Percentiles rank a stretch among this genome's conserved stretches.
Evolutionary conservation across 2,329 filamentous ascomycete genomes (phyloP).

Genomic region (Ceratocystis diversiconidia): DNA sequence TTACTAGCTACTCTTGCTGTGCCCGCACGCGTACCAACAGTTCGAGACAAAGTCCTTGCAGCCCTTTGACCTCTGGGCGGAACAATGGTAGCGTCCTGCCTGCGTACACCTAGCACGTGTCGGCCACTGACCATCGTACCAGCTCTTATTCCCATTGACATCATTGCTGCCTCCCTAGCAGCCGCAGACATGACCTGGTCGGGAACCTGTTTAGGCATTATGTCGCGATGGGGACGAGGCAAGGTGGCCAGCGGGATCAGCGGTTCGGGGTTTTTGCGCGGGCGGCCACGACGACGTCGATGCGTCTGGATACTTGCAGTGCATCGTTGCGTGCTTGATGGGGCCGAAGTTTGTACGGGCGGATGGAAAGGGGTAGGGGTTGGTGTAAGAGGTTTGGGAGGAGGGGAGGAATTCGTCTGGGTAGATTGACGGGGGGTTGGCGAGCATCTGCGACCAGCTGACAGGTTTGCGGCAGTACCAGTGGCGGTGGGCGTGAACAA

Average conservation of each 20-base stretch:
- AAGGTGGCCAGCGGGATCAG: background rate
- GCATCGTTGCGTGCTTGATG: background rate
- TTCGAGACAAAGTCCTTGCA: background rate
- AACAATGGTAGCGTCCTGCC: background rate
- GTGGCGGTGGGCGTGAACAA: background rate
- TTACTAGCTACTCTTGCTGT: background rate
- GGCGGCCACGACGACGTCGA: background rate
- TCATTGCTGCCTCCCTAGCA: too few species aligned
- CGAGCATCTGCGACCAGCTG: background rate
- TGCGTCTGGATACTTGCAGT: background rate
- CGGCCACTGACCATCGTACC: background rate
- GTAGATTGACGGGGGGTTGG: background rate
- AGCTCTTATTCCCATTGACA: too few species aligned
- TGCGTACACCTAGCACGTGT: background rate
- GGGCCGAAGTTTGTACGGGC: background rate
- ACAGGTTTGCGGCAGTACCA: background rate
- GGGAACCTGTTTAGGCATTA: too few species aligned
- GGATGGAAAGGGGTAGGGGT: background rate
- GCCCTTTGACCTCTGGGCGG: background rate
- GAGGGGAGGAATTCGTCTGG: background rate
- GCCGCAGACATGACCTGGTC: too few species aligned
- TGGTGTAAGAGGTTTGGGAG: background rate
- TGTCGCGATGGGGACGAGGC: background rate
- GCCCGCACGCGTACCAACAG: background rate
- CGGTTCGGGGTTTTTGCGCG: background rate